Conservation (phyloP, 1,284 basidiomycete species). For the Melampsora americana region DNA sequence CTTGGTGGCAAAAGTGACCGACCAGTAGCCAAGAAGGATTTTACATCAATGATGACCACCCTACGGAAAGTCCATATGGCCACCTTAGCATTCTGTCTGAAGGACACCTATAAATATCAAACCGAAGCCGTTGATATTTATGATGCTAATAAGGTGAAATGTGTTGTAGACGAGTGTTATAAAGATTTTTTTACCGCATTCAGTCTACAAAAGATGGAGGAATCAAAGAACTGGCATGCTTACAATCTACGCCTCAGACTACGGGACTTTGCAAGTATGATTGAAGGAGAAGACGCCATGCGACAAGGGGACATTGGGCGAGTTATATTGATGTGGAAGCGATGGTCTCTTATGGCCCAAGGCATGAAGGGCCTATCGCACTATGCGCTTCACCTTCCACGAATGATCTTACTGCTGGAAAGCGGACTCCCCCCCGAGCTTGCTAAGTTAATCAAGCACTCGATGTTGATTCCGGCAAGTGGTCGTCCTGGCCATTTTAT, state of each 20-base stretch:
- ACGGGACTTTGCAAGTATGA: slow-evolving; percentile 17
- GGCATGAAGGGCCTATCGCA: background rate
- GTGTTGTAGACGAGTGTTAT: too few species aligned
- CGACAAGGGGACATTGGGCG: background rate
- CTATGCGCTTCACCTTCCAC: slow-evolving; percentile 3
- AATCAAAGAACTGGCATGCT: too few species aligned
- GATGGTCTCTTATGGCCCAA: slow-evolving; percentile 16
- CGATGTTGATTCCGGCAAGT: background rate
- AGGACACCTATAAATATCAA: too few species aligned
- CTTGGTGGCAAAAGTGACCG: background rate
- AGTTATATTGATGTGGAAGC: slow-evolving; percentile 9
- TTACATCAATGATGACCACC: too few species aligned
- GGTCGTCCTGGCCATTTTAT: too few species aligned
- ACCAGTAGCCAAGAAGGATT: too few species aligned
- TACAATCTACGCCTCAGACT: background rate
- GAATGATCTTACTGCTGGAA: background rate
- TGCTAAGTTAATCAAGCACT: background rate
- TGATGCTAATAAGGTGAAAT: too few species aligned
- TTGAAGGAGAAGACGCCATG: background rate
- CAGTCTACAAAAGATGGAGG: too few species aligned
- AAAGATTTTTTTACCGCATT: too few species aligned
- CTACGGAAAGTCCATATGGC: too few species aligned
- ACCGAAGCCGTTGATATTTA: too few species aligned
- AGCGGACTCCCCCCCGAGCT: background rate
- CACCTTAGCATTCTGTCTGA: too few species aligned